Evolutionary conservation across 2,329 filamentous ascomycete species (phyloP), one percentile per base, ranked within the genome.

Genomic region (Microsporum canis): DNA sequence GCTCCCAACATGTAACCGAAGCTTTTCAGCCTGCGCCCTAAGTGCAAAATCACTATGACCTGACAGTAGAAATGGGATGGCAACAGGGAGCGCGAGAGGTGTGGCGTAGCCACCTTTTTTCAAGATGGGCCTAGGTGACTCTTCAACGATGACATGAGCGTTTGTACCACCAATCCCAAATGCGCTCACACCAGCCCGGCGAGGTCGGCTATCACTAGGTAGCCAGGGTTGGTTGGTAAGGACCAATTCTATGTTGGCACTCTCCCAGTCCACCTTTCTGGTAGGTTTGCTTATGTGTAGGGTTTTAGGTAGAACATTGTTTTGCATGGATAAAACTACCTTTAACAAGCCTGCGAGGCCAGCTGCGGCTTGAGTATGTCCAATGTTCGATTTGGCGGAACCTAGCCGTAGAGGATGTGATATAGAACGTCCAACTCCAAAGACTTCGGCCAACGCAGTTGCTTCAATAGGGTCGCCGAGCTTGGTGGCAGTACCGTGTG

Each of bases 371-470:
- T 77, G 73, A 0, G 68, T 68, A 61, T 78, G 76, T 1, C 76
- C 76, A 39, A 77, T 67, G 27, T 76, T 72, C 1, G 73, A 67
- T 69, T 78, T 73, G 65, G 71, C 64, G 1, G 72, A 72, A 14
- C 73, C 73, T 49, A 74, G 64, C 43, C 36, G 51, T 3, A 68
- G 56, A 7, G 60, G 61, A 27, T 56, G 43, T n/a, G 61, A 36
- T 7, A 57, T 14, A 27, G 7, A 1, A 27, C 55, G 59, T 17
- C 29, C 57, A 27, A 29, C 47, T 31, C 65, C 66, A 57, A 72
- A 70, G 1, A 66, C 66, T 5, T 61, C 57, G n/a, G 59, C 49
- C 10, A 73, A 68, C 6, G 70, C 70, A 5, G 58, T 33, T 1
- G 69, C 66, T 61, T 73, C 71, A 33, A 64, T 43, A 3, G 71